Evolutionary conservation across 768 basidiomycete genomes (phyloP), one percentile per base, ranked within the genome.

Genomic region (Leccinum barrowsii): DNA sequence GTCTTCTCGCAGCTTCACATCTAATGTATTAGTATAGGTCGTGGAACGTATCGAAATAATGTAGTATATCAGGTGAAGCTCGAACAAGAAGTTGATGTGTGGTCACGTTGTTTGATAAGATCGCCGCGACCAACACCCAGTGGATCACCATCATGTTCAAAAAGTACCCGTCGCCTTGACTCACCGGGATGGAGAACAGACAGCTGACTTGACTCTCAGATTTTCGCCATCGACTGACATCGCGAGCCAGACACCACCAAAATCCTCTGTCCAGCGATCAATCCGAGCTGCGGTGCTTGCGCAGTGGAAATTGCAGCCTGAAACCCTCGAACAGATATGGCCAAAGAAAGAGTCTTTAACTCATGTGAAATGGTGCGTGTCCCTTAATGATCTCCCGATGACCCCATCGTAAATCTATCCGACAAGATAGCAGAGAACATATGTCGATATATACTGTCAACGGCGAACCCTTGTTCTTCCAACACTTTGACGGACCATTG

Each of bases 311-410:
- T 82, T 92, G 52, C 84, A 86, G 61, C 80, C 84, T 44, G 92
- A 91, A 62, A 85, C 87, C 2, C 77, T 98, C 30, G 97, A 99
- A 70, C 83, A 83, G 65, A 83, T 99, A 53, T 99, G 97, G 97
- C 93, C 95, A 3, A 99, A 98, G 90, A 99, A 98, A 80, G 96
- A 98, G 78, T 82, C 87, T 2, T 78, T 98, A 50, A 87, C 90
- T 5, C 88, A 90, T 67, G 92, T 94, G 60, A 98, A 98, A 79
- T 98, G 97, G 96, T 70, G 24, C 55, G 65, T 64, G 34, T 54
- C 60, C 42, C 50, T 52, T 56, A 50, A 4, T 50, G 44, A 59
- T 50, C 35, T 52, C 22, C 24, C 54, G 63, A 65, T 56, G 6
- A 58, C 54, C 66, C 22, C 13, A 42, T 50, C 49, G 30, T 54